A percentile compares a stretch with the other conserved stretches of the same genome.
Conservation (phyloP, 345 rosid genomes). For the Nasturtium officinale region DNA sequence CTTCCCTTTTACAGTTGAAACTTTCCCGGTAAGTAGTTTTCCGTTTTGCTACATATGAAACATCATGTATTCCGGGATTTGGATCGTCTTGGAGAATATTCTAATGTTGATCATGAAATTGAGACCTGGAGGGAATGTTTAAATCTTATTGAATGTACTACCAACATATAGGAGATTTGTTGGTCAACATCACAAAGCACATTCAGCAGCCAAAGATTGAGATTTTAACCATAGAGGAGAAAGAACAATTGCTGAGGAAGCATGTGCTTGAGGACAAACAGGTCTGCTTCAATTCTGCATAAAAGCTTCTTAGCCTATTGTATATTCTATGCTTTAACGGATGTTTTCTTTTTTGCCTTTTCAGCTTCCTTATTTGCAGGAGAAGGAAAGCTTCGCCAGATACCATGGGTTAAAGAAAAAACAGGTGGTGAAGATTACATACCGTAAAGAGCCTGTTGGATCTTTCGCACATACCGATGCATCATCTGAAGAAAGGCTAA, state of each 20-base stretch:
- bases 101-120: not conserved
- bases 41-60: not conserved
- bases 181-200: constrained; percentile 46
- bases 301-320: not conserved
- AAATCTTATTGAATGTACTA: constrained; percentile 1
- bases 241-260: constrained; percentile 25
- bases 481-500: constrained; percentile 31
- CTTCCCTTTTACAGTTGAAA: constrained; percentile 38
- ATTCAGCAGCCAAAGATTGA: constrained; percentile 38
- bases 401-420: constrained; percentile 42
- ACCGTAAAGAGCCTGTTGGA: constrained; percentile 40
- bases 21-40: constrained; percentile 36
- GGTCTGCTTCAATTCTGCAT: constrained; percentile 28
- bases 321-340: constrained; percentile 14
- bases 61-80: not conserved
- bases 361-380: constrained; percentile 44
- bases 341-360: constrained; percentile 15
- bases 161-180: constrained; percentile 43
- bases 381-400: constrained; percentile 39
- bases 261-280: constrained; percentile 33
- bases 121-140: constrained; percentile 19
- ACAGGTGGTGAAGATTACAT: constrained; percentile 45
- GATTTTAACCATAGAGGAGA: constrained; percentile 38
- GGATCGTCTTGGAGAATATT: not conserved
- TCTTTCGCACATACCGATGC: constrained; percentile 39